Evolutionary conservation across 164 flowering plant species (phyloP).

Genomic region (Chimonanthus praecox): DNA sequence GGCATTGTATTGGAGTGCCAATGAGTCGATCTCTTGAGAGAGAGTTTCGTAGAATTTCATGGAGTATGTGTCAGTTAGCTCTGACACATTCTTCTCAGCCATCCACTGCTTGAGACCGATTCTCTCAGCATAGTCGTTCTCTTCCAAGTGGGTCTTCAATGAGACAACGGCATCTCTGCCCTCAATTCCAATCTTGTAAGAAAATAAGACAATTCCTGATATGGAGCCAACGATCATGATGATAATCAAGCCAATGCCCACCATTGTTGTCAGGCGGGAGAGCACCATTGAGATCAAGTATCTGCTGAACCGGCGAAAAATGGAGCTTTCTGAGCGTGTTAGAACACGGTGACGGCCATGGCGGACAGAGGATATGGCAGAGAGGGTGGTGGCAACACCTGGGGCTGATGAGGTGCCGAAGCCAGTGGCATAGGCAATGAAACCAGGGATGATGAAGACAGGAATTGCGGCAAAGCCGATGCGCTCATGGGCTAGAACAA

Average conservation of each 20-base stretch:
- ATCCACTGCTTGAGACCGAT: slow-evolving; percentile 87
- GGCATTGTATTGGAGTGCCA: slow-evolving; percentile 81
- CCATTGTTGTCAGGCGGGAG: slow-evolving; percentile 65
- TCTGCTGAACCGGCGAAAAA: slow-evolving; percentile 37
- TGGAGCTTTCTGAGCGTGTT: neutral
- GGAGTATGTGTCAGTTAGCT: slow-evolving; percentile 68
- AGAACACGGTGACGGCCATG: neutral
- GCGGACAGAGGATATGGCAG: neutral
- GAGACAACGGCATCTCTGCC: slow-evolving; percentile 87
- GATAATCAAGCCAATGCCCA: slow-evolving; percentile 79
- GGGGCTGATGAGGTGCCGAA: slow-evolving; percentile 42
- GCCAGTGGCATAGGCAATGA: slow-evolving; percentile 10
- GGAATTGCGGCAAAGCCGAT: slow-evolving; percentile 51
- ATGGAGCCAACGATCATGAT: slow-evolving; percentile 68
- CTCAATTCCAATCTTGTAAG: slow-evolving; percentile 86
- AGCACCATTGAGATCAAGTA: slow-evolving; percentile 61
- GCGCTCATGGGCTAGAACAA: slow-evolving; percentile 60
- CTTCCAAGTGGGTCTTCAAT: slow-evolving; percentile 66
- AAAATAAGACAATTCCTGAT: slow-evolving; percentile 65
- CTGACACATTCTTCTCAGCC: slow-evolving; percentile 89
- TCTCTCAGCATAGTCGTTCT: slow-evolving; percentile 75
- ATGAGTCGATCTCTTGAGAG: slow-evolving; percentile 63
- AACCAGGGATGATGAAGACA: slow-evolving; percentile 23
- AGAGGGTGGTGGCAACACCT: slow-evolving; percentile 31
- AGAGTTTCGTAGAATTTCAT: slow-evolving; percentile 63